A percentile compares a stretch with the other conserved stretches of the same genome.
These are phyloP conservation scores for Drosera capensis DNA, from an alignment of 148 eudicot genomes.

Conservation along the genomic window DNA sequence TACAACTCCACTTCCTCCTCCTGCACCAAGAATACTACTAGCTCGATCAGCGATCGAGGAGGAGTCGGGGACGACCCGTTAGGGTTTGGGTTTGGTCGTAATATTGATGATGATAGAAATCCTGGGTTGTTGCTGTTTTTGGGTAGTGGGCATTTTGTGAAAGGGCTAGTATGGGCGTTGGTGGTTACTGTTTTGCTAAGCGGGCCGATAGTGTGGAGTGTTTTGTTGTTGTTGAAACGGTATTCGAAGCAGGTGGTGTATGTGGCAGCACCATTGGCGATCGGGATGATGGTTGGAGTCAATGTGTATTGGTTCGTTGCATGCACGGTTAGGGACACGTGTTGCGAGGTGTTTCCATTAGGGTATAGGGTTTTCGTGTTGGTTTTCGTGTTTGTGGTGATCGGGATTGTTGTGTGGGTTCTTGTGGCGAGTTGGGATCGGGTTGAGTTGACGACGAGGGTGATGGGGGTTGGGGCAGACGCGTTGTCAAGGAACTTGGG, in stretches of 20 bases:
- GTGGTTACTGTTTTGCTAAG: conserved; percentile 64
- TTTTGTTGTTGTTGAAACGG: conserved; percentile 64
- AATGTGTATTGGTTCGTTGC: conserved; percentile 93
- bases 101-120: no score
- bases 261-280: conserved; percentile 49
- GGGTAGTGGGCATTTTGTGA: no score
- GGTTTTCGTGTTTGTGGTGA: conserved; percentile 52
- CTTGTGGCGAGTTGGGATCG: conserved; percentile 78
- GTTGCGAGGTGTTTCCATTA: conserved; percentile 53
- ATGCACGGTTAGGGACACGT: conserved; percentile 48
- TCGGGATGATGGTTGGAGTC: conserved; percentile 44
- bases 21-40: not conserved
- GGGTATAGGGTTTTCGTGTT: conserved; percentile 57
- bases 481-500: conserved; percentile 68
- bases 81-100: not conserved
- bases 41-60: no score
- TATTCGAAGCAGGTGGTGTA: conserved; percentile 80
- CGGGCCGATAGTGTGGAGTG: conserved; percentile 40
- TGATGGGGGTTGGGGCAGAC: conserved; percentile 60
- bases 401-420: conserved; percentile 80
- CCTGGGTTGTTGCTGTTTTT: no score
- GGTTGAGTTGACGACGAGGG: conserved; percentile 60
- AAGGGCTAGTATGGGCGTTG: conserved; percentile 59
- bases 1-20: not conserved
- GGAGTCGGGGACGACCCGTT: not conserved